These are phyloP conservation scores for Sporothrix dimorphospora DNA, from an alignment of 2,329 filamentous ascomycete genomes.

Conservation along the genomic window DNA sequence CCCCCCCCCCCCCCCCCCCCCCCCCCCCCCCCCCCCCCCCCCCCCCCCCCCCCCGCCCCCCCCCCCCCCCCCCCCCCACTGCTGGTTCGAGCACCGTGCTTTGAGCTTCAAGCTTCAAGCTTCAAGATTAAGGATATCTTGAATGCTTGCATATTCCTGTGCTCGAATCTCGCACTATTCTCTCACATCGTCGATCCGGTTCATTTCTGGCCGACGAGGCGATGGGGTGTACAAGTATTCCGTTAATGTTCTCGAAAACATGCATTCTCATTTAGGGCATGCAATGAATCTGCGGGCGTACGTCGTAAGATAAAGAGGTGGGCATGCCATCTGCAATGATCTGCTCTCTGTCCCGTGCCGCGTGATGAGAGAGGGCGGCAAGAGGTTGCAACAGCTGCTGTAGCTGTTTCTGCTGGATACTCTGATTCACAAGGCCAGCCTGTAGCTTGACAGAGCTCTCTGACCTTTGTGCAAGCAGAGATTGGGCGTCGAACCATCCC, in stretches of 20 bases:
- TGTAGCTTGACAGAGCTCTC: not conserved
- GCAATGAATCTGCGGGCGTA: conserved; percentile 6
- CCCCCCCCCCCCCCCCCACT: too few relatives aligned
- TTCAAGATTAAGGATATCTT: not conserved
- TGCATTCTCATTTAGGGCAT: not conserved
- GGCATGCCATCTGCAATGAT: not conserved
- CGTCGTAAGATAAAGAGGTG: not conserved
- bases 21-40: too few relatives aligned
- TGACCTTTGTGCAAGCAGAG: not conserved
- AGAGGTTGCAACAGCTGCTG: not conserved
- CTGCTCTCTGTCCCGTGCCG: not conserved
- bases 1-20: too few relatives aligned
- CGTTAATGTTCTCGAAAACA: too few relatives aligned
- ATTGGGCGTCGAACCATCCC: conserved; percentile 3
- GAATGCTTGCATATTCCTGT: not conserved
- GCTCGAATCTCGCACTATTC: not conserved
- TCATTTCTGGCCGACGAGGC: not conserved
- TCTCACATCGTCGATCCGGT: not conserved
- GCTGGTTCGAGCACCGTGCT: not conserved
- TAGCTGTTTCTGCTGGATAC: not conserved
- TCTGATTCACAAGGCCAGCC: not conserved
- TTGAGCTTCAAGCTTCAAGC: not conserved
- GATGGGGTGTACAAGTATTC: not conserved
- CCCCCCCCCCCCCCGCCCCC: too few relatives aligned
- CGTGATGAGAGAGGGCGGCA: not conserved